phyloP scores from a whole-genome alignment of 441 rosid species.

The Dalechampia spathulata region DNA sequence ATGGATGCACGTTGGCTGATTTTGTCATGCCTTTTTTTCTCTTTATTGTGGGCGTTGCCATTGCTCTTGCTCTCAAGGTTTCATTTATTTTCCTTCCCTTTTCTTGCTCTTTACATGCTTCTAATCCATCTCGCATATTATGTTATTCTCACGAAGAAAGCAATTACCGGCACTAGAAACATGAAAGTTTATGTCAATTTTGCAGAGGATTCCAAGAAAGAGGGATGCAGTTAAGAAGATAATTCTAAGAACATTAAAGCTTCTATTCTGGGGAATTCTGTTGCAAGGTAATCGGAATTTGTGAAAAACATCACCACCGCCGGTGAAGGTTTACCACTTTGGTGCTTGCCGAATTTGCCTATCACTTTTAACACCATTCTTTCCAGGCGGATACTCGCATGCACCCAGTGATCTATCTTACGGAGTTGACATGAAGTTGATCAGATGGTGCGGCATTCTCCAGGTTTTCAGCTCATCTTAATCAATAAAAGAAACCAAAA shows the following conservation, averaged over 20 bases:
- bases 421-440: conserved; percentile 58
- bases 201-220: conserved; percentile 39
- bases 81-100: too few species aligned
- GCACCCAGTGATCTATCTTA: conserved; percentile 47
- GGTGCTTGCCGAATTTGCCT: too few species aligned
- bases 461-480: conserved; percentile 29
- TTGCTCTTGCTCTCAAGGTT: conserved; percentile 70
- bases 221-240: conserved; percentile 45
- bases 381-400: conserved; percentile 63
- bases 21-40: conserved; percentile 73
- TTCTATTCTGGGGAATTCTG: conserved; percentile 66
- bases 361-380: background rate
- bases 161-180: too few species aligned
- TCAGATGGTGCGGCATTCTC: conserved; percentile 68
- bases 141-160: too few species aligned
- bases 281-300: conserved; percentile 74
- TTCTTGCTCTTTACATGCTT: background rate
- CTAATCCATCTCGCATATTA: too few species aligned
- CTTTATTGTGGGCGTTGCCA: conserved; percentile 64
- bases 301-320: too few species aligned
- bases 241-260: conserved; percentile 51
- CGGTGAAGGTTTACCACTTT: too few species aligned
- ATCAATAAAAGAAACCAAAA: too few species aligned
- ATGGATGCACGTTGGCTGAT: conserved; percentile 61
- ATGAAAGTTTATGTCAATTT: conserved; percentile 8